Evolutionary conservation across 306 rosid genomes (phyloP).

Genomic region (Inga oerstediana): DNA sequence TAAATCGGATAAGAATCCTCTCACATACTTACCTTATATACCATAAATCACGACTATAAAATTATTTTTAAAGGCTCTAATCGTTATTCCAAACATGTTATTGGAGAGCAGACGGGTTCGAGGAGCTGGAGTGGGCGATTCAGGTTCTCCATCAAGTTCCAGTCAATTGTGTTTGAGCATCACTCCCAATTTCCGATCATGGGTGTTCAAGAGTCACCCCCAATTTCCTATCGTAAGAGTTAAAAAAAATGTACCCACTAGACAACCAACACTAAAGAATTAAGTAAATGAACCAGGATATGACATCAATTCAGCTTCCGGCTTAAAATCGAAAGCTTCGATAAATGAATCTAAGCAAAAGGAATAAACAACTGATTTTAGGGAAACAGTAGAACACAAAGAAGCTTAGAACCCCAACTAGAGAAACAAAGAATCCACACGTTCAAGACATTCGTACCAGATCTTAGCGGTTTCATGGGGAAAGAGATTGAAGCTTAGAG

Average conservation of each 20-base stretch:
- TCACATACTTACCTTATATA: no score
- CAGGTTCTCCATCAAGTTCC: constrained; percentile 41
- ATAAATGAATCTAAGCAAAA: neutral
- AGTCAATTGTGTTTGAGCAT: no score
- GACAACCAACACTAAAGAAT: neutral
- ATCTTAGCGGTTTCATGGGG: neutral
- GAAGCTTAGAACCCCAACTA: neutral
- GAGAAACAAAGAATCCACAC: neutral
- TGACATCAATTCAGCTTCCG: neutral
- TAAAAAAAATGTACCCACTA: neutral
- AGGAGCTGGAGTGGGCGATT: constrained; percentile 90
- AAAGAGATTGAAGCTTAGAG: no score
- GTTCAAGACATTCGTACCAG: neutral
- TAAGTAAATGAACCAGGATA: neutral
- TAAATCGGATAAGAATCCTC: no score
- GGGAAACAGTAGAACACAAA: neutral
- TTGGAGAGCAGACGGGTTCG: constrained; percentile 85
- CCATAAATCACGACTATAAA: no score
- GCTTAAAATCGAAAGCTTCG: neutral
- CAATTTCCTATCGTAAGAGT: neutral
- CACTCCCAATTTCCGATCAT: no score
- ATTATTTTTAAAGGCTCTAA: no score
- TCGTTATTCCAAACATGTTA: no score
- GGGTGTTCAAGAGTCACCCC: neutral
- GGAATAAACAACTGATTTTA: neutral